Evolutionary conservation across 2,329 filamentous ascomycete species (phyloP).

Genomic region (Hymenoscyphus fraxineus): DNA sequence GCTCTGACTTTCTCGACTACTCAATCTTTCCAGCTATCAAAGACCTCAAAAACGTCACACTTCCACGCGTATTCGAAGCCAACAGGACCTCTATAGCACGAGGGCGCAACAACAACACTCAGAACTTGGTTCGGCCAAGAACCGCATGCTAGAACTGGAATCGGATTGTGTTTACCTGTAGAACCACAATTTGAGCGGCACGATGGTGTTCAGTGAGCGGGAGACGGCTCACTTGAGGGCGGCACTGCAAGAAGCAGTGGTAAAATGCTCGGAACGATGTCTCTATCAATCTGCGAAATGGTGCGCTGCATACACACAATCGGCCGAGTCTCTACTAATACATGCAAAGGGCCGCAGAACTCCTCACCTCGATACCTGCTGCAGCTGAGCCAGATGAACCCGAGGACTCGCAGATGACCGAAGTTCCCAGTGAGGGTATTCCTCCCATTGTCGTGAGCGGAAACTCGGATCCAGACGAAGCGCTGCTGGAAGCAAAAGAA

Average conservation of each 20-base stretch:
- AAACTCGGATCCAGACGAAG: slow-evolving; percentile 68
- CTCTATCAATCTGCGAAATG: slow-evolving; percentile 97
- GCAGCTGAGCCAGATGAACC: slow-evolving; percentile 49
- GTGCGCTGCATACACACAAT: slow-evolving; percentile 43
- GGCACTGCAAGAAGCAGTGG: slow-evolving; percentile 77
- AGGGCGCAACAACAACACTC: slow-evolving; percentile 1
- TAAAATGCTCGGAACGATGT: slow-evolving; percentile 90
- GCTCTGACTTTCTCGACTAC: background rate
- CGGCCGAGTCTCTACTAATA: slow-evolving; percentile 17
- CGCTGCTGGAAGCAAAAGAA: slow-evolving; percentile 72
- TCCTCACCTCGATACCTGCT: slow-evolving; percentile 74
- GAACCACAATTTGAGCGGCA: background rate
- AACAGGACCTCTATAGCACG: background rate
- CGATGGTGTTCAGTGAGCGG: slow-evolving; percentile 45
- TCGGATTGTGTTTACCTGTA: background rate
- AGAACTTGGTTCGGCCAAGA: background rate
- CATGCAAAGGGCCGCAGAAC: slow-evolving; percentile 76
- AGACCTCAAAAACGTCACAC: background rate
- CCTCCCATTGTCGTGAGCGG: slow-evolving; percentile 50
- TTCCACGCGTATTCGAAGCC: background rate
- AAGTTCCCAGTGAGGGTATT: slow-evolving; percentile 45
- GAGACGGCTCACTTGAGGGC: slow-evolving; percentile 53
- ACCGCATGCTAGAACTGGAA: background rate
- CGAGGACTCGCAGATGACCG: slow-evolving; percentile 57
- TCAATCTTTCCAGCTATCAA: background rate